Percentiles rank a stretch among this genome's conserved stretches.
Conservation (phyloP, 495 filamentous ascomycete species). For the Xylaria flabelliformis region DNA sequence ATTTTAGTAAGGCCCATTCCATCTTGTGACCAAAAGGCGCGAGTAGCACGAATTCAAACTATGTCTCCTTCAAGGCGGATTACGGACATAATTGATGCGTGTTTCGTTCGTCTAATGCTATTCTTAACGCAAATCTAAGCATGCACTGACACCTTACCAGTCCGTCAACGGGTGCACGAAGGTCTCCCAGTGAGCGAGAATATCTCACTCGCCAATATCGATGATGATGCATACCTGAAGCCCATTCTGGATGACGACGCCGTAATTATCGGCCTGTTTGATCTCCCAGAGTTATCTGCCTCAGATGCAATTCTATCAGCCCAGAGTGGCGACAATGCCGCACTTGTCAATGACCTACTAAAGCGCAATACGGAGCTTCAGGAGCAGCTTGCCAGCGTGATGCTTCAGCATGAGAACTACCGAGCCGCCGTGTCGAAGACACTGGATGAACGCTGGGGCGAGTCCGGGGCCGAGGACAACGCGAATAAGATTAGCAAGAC, state of each 20-base stretch:
- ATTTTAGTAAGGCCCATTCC: constrained; percentile 62
- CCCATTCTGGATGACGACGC: constrained; percentile 92
- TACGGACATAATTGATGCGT: not conserved
- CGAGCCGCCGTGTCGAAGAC: constrained; percentile 70
- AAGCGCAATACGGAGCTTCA: constrained; percentile 71
- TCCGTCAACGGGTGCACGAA: constrained; percentile 50
- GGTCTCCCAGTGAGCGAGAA: constrained; percentile 59
- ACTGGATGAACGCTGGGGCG: constrained; percentile 71
- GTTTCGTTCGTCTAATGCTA: not conserved
- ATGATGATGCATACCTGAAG: constrained; percentile 77
- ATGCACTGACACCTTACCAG: constrained; percentile 34
- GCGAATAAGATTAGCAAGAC: constrained; percentile 33
- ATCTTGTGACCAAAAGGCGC: not conserved
- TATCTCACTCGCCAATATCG: constrained; percentile 64
- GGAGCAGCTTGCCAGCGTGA: constrained; percentile 67
- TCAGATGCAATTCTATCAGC: constrained; percentile 40
- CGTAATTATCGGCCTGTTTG: constrained; percentile 81
- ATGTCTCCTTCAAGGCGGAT: not conserved
- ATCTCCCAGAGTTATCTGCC: constrained; percentile 58
- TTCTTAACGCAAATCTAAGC: not conserved
- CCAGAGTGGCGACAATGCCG: constrained; percentile 51
- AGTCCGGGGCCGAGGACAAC: constrained; percentile 49
- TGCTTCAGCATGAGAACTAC: constrained; percentile 75
- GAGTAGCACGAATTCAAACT: not conserved
- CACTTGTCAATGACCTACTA: constrained; percentile 51